Percentiles rank a stretch among this genome's conserved stretches.
These are phyloP conservation scores for Purpureocillium lavendulum DNA, from an alignment of 2,329 filamentous ascomycete genomes.

Conservation along the genomic window DNA sequence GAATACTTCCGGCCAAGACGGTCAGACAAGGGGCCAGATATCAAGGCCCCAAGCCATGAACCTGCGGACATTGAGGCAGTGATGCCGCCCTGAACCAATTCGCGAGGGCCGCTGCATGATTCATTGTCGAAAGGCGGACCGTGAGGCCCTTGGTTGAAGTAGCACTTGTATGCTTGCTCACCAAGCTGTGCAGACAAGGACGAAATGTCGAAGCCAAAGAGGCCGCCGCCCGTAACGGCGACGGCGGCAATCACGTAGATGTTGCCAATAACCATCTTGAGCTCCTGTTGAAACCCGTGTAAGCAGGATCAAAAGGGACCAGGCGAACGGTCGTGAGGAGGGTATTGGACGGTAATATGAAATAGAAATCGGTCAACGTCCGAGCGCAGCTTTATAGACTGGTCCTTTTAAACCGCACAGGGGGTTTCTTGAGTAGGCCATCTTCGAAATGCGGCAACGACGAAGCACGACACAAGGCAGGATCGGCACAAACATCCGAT, in stretches of 20 bases:
- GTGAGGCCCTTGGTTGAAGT: conserved; percentile 27
- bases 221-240: conserved; percentile 29
- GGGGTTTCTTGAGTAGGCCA: too few species aligned
- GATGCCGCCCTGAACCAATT: conserved; percentile 41
- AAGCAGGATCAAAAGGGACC: too few species aligned
- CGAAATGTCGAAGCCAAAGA: conserved; percentile 49
- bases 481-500: too few species aligned
- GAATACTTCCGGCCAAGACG: conserved; percentile 38
- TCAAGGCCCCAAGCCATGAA: conserved; percentile 39
- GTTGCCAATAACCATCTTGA: conserved; percentile 20
- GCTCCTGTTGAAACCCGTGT: too few species aligned
- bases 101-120: conserved; percentile 24
- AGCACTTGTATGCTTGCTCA: conserved; percentile 27
- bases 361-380: too few species aligned
- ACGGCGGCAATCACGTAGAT: conserved; percentile 26
- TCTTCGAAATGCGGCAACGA: too few species aligned
- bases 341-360: too few species aligned
- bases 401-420: too few species aligned
- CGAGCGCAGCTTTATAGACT: too few species aligned
- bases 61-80: conserved; percentile 43
- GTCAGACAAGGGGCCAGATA: conserved; percentile 41
- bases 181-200: conserved; percentile 41
- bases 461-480: too few species aligned
- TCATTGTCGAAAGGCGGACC: conserved; percentile 20
- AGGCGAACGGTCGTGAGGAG: too few species aligned